phyloP scores from a whole-genome alignment of 331 rosid genomes.

The Cydonia oblonga region DNA sequence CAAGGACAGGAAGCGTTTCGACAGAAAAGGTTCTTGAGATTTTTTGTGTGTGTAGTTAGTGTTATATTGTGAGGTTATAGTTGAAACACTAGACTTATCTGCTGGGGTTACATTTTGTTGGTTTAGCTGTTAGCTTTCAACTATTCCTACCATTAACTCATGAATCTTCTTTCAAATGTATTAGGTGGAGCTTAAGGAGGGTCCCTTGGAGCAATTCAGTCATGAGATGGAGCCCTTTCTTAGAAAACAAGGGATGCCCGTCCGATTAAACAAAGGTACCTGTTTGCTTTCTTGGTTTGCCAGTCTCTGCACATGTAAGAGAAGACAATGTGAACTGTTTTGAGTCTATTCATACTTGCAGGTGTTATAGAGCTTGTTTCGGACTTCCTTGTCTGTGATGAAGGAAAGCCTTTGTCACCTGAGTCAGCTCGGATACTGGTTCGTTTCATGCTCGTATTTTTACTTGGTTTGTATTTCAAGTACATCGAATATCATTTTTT shows the following conservation, averaged over 20 bases:
- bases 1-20: slow-evolving; percentile 75
- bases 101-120: not conserved
- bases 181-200: slow-evolving; percentile 91
- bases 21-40: slow-evolving; percentile 48
- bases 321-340: not conserved
- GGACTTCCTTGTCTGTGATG: slow-evolving; percentile 78
- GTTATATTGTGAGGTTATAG: not conserved
- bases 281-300: not conserved
- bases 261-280: slow-evolving; percentile 82
- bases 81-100: not conserved
- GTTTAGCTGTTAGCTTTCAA: not conserved
- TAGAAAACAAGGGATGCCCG: slow-evolving; percentile 94
- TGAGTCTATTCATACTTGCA: slow-evolving; percentile 21
- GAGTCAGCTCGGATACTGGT: slow-evolving; percentile 85
- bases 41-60: not conserved
- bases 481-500: not conserved
- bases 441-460: slow-evolving; percentile 4
- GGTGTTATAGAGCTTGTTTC: slow-evolving; percentile 92
- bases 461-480: not conserved
- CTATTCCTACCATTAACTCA: not conserved
- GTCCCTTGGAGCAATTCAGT: slow-evolving; percentile 80
- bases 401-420: slow-evolving; percentile 84
- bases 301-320: not conserved
- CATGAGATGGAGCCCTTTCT: slow-evolving; percentile 99
- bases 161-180: not conserved